Conservation (phyloP, 73 alveolate species). For the Paramecium sonneborni region DNA sequence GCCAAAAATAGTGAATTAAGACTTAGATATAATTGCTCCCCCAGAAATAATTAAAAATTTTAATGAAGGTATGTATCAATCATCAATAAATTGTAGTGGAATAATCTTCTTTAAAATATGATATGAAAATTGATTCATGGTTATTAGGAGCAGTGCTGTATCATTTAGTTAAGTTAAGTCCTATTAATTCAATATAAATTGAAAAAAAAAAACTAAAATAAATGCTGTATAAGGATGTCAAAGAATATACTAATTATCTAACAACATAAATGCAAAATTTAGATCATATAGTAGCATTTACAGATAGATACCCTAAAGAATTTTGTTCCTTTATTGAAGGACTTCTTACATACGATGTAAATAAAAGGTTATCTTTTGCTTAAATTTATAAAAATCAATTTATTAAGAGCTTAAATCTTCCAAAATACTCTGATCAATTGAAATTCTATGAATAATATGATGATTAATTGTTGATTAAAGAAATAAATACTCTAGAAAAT, state of each 20-base stretch:
- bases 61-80: background rate
- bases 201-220: background rate
- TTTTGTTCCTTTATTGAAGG: background rate
- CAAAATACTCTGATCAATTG: background rate
- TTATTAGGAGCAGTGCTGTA: constrained; percentile 2
- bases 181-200: background rate
- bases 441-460: background rate
- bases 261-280: background rate
- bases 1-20: background rate
- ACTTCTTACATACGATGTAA: background rate
- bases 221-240: background rate
- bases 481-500: background rate
- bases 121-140: background rate
- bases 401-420: background rate
- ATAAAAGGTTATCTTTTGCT: background rate
- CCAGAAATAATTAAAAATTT: background rate
- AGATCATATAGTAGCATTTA: background rate
- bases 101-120: background rate
- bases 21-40: background rate
- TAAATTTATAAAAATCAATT: background rate
- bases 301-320: background rate
- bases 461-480: background rate
- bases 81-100: background rate
- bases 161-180: background rate
- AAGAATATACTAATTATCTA: background rate